Evolutionary conservation across 2,329 filamentous ascomycete genomes (phyloP).

Genomic region (Pyrenophora graminea): DNA sequence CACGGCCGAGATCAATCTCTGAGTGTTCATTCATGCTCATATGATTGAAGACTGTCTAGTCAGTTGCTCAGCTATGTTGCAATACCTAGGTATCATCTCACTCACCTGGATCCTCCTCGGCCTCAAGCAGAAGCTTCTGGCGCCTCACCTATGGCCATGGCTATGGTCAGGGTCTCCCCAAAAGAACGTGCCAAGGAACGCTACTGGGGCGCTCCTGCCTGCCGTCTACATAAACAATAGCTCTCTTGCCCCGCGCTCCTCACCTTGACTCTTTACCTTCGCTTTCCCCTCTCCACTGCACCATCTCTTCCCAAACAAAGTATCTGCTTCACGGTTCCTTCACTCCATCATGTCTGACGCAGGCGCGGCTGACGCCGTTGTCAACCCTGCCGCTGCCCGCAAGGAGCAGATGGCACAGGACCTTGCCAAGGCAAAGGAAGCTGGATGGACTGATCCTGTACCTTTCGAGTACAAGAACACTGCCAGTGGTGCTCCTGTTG

Average conservation of each 20-base stretch:
- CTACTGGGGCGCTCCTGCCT: conserved; percentile 12
- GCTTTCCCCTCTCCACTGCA: neutral
- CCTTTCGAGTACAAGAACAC: conserved; percentile 56
- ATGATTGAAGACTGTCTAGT: too few species aligned
- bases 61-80: too few species aligned
- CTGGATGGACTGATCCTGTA: conserved; percentile 54
- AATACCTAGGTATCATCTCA: too few species aligned
- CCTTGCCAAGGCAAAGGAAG: conserved; percentile 35
- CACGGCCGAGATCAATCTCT: too few species aligned
- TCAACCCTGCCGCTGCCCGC: conserved; percentile 24
- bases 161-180: conserved; percentile 1
- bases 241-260: neutral
- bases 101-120: too few species aligned
- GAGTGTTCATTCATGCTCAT: too few species aligned
- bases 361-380: conserved; percentile 12
- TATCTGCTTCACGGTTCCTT: neutral
- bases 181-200: conserved; percentile 7
- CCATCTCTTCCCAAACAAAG: neutral
- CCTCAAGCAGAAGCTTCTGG: conserved; percentile 4
- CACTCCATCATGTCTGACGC: conserved; percentile 28
- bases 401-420: conserved; percentile 33
- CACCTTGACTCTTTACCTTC: neutral
- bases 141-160: neutral
- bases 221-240: conserved; percentile 13
- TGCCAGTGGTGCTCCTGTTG: conserved; percentile 26